Conservation (phyloP, 2,329 filamentous ascomycete genomes). For the Colletotrichum agaves region DNA sequence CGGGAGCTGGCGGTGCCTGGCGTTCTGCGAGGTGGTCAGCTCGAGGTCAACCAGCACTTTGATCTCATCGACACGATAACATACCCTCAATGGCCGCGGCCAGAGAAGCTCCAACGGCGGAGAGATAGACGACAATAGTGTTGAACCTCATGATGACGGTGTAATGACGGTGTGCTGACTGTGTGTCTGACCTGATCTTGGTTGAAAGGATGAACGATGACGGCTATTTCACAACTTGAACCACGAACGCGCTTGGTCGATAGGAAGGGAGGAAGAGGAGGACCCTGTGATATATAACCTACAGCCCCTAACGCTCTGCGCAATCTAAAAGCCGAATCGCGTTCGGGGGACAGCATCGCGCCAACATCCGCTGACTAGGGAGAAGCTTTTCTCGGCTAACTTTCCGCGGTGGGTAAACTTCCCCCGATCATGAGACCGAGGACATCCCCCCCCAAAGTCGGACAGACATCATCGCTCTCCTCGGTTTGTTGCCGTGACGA, state of each 20-base stretch:
- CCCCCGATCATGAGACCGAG: slow-evolving; percentile 28
- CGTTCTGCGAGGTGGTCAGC: slow-evolving; percentile 9
- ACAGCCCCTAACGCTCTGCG: background rate
- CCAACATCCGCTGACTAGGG: background rate
- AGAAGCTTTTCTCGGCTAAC: slow-evolving; percentile 24
- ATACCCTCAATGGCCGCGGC: slow-evolving; percentile 20
- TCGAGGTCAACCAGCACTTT: background rate
- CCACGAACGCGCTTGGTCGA: rapidly evolving
- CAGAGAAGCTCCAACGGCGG: slow-evolving; percentile 15
- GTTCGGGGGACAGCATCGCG: background rate
- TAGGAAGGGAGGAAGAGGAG: background rate
- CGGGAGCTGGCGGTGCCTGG: slow-evolving; percentile 16
- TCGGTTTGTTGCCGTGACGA: background rate
- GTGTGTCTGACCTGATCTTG: background rate
- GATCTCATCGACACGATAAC: rapidly evolving
- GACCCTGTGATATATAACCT: slow-evolving; percentile 27
- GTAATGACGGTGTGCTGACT: background rate
- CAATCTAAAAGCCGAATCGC: background rate
- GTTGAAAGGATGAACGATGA: background rate
- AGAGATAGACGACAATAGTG: slow-evolving; percentile 9
- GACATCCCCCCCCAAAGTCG: background rate
- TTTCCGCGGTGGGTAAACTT: slow-evolving; percentile 23
- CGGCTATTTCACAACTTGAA: background rate
- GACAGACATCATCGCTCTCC: background rate
- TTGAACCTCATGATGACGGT: slow-evolving; percentile 24